Evolutionary conservation across 371 early-diverging fungal genomes (phyloP), one percentile per base, ranked within the genome.

Genomic region (Parasitella parasitica): DNA sequence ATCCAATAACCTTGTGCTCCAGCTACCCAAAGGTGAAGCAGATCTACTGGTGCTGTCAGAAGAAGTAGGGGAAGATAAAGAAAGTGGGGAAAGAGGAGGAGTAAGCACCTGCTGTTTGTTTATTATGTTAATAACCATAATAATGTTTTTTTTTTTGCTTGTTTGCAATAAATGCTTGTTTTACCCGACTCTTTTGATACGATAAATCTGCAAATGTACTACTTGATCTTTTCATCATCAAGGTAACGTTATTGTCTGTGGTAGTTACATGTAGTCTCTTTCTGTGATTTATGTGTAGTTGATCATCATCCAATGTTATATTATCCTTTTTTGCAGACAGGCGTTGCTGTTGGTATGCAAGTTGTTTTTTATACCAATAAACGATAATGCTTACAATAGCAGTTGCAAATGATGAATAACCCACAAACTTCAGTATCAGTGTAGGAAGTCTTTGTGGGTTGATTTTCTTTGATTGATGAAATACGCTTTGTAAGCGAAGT

Each of bases 1-100:
- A 58, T 73, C 69, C 4, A 75, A 28, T 8, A 75, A 61, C 24
- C 69, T 57, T 37, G 72, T 41, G n/a, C 75, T 66, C 75, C 75
- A 75, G 15, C 63, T 51, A n/a, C 55, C 30, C 18, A 51, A 26
- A 34, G 59, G 59, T 12, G 54, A 57, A 1, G 36, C 34, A n/a
- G 58, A 13, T 51, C 43, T 39, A 24, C 46, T 46, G 46, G 22
- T 24, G 46, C 46, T 24, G 20, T 20, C 6, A 24, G 46, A 12
- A 46, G 46, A 46, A 3, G 56, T 27, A 41, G 57, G 30, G 16
- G 52, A 32, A 18, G 38, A 20, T 36, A 27, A 22, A 35, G 55
- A 38, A 20, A 37, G 43, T 16, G 65, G 65, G 1, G 65, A 64
- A 36, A 53, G 52, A n/a, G 65, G 65, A 6, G 65, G 65, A 12